Evolutionary conservation across 768 basidiomycete genomes (phyloP), one percentile per base, ranked within the genome.

Genomic region (Obba rivulosa): DNA sequence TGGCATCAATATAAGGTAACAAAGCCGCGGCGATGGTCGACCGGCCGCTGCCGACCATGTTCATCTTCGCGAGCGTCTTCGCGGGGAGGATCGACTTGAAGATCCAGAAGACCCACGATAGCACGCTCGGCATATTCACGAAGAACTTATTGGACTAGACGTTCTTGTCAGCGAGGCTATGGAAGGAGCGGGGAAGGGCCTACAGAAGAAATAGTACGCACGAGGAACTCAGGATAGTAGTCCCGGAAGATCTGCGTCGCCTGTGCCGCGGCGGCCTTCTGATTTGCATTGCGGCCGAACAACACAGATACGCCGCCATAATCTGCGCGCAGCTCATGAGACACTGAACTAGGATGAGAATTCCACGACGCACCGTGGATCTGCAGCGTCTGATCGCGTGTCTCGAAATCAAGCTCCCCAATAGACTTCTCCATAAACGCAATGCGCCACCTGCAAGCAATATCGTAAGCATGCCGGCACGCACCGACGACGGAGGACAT

Each of bases 91-190:
- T 61, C 0, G 87, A 76, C 61, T 84, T 91, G 74, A 91, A 90
- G 18, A 69, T 51, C 88, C 88, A 91, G 69, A 88, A 92, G 51
- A 92, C 75, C 87, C 88, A 91, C 35, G 81, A 77, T 56, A 90
- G 72, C 49, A 87, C 58, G 2, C 78, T 76, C 0, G 89, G 89
- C 11, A 92, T 87, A 57, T 87, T 88, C 59, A 92, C 73, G 59
- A 92, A 91, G 69, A 83, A 87, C 62, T 91, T 91, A 61, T 75
- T 76, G 57, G 78, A 74, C 84, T 86, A 53, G 18, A 13, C 17
- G 25, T 9, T 8, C 22, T 16, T 11, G 21, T 38, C 25, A 43
- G 9, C 3, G 31, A 22, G 20, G 17, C 23, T 17, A 18, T 16
- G 40, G 18, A n/a, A 18, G 5, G n/a, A 10, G 28, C 42, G 21